A percentile compares a stretch with the other conserved stretches of the same genome.
Evolutionary conservation across 176 grass and related monocot genomes (phyloP).

Genomic region (Pharus latifolius): DNA sequence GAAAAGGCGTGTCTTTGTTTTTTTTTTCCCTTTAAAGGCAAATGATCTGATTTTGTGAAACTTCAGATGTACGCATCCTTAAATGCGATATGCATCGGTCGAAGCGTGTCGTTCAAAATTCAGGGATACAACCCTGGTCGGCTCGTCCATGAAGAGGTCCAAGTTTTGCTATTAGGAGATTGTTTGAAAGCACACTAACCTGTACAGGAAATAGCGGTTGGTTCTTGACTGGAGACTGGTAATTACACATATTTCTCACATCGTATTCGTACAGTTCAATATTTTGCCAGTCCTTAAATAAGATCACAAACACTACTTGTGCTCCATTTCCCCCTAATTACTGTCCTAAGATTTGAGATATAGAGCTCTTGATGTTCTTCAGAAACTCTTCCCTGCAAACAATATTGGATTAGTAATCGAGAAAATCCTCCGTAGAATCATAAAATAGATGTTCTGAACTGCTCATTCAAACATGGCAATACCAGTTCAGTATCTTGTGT

Average conservation of each 20-base stretch:
- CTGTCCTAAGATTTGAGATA: constrained; percentile 55
- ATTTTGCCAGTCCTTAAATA: not conserved
- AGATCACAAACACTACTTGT: not conserved
- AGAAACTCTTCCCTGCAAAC: constrained; percentile 67
- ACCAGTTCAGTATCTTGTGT: not conserved
- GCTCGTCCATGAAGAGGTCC: not conserved
- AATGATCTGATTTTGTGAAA: not conserved
- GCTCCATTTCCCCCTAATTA: not conserved
- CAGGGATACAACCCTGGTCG: not conserved
- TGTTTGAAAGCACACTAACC: not conserved
- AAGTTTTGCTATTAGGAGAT: not conserved
- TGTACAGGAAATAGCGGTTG: constrained; percentile 9
- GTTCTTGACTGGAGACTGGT: not conserved
- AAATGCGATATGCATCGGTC: not conserved
- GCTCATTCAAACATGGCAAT: not conserved
- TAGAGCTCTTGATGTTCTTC: constrained; percentile 43
- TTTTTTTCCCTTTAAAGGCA: too few species aligned
- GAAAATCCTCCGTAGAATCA: not conserved
- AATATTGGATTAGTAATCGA: not conserved
- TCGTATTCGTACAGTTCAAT: not conserved
- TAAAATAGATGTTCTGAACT: not conserved
- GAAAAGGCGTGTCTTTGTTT: too few species aligned
- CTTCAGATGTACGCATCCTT: not conserved
- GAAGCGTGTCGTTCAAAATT: not conserved
- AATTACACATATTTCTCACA: not conserved